These are phyloP conservation scores for Mycena maculata DNA, from an alignment of 768 basidiomycete genomes.

Conservation along the genomic window DNA sequence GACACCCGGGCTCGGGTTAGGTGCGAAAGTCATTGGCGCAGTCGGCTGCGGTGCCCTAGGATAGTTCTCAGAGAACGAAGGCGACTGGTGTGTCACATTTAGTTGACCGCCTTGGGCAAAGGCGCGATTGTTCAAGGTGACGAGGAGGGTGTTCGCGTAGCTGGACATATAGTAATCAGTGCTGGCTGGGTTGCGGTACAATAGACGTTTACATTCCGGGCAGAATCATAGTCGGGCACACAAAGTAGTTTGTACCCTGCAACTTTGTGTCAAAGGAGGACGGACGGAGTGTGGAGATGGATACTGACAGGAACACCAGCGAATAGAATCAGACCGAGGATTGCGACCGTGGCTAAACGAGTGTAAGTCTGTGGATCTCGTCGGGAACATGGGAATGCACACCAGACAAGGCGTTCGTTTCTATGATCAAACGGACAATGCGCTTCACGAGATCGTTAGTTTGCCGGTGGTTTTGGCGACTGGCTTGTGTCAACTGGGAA, in stretches of 20 bases:
- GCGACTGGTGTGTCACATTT: slow-evolving; percentile 4
- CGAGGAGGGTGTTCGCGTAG: slow-evolving; percentile 31
- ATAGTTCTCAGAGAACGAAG: slow-evolving; percentile 21
- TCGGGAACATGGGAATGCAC: neutral
- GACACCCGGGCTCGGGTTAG: slow-evolving; percentile 24
- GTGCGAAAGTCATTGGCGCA: slow-evolving; percentile 28
- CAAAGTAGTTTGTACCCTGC: slow-evolving; percentile 28
- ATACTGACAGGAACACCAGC: slow-evolving; percentile 27
- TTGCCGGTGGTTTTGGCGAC: slow-evolving; percentile 9
- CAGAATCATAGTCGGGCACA: slow-evolving; percentile 31
- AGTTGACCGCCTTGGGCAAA: neutral
- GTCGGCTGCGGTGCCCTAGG: slow-evolving; percentile 1
- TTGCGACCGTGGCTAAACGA: slow-evolving; percentile 17
- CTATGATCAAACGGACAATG: slow-evolving; percentile 28
- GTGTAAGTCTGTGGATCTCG: neutral
- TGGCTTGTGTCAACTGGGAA: slow-evolving; percentile 26
- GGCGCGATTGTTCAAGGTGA: slow-evolving; percentile 32
- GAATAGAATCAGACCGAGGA: slow-evolving; percentile 27
- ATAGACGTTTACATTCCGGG: slow-evolving; percentile 25
- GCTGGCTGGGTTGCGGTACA: neutral
- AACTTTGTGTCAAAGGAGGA: neutral
- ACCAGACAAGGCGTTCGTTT: slow-evolving; percentile 32
- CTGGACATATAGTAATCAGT: neutral
- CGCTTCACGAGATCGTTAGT: slow-evolving; percentile 31
- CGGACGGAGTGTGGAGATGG: neutral